phyloP scores from a whole-genome alignment of 2,329 filamentous ascomycete genomes.

The Cryphonectria carpinicola region DNA sequence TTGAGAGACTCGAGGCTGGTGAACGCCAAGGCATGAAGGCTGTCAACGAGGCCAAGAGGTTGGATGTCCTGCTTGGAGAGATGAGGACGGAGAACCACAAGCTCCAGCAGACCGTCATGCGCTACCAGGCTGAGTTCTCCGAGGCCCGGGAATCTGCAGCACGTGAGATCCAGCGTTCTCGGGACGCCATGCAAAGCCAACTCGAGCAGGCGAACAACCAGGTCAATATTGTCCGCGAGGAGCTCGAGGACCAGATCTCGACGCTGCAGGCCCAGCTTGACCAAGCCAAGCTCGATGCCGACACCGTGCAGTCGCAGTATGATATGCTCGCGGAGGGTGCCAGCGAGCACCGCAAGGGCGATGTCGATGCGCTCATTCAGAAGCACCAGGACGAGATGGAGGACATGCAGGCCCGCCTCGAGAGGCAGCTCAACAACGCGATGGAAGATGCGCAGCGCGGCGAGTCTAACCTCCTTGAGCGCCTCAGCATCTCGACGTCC shows the following conservation, averaged over 20 bases:
- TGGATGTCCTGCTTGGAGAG: conserved; percentile 59
- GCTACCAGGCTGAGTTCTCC: conserved; percentile 80
- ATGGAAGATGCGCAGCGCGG: conserved; percentile 81
- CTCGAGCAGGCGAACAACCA: conserved; percentile 84
- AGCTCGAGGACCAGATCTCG: conserved; percentile 78
- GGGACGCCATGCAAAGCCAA: conserved; percentile 77
- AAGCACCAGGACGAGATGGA: conserved; percentile 73
- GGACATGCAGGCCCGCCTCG: conserved; percentile 75
- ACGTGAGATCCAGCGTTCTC: conserved; percentile 79
- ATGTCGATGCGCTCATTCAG: conserved; percentile 53
- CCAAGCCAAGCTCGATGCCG: conserved; percentile 75
- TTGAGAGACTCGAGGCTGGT: conserved; percentile 66
- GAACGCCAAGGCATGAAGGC: conserved; percentile 69
- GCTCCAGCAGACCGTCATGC: conserved; percentile 69
- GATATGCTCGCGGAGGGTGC: conserved; percentile 86
- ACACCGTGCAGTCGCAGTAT: conserved; percentile 78
- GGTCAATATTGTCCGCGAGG: conserved; percentile 79
- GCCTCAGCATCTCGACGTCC: conserved; percentile 78
- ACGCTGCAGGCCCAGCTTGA: conserved; percentile 77
- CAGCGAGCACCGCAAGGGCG: conserved; percentile 66
- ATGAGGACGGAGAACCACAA: conserved; percentile 70
- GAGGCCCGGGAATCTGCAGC: conserved; percentile 81
- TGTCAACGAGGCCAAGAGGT: conserved; percentile 63
- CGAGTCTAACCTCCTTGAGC: conserved; percentile 80
- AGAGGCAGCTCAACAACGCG: conserved; percentile 72